A percentile compares a stretch with the other conserved stretches of the same genome.
phyloP scores from a whole-genome alignment of 108 stramenopile genomes.

The Cyclotella atomus region DNA sequence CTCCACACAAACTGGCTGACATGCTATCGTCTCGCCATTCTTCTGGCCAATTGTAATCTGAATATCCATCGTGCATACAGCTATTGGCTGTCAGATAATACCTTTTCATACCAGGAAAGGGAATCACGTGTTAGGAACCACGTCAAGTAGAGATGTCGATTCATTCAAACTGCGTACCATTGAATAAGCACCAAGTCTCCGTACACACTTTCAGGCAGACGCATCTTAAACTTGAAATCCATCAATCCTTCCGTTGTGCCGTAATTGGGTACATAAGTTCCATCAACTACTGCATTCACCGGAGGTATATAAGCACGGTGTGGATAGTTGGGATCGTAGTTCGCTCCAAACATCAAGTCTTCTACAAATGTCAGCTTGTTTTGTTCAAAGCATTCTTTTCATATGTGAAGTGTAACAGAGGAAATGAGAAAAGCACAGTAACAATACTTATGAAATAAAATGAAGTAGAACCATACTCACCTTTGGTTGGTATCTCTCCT shows the following conservation, averaged over 20 bases:
- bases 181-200: conserved; percentile 73
- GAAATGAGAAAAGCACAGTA: not conserved
- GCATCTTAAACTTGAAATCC: conserved; percentile 46
- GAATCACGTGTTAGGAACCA: no score
- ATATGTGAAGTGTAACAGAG: not conserved
- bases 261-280: conserved; percentile 27
- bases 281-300: not conserved
- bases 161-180: conserved; percentile 55
- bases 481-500: conserved; percentile 51
- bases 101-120: no score
- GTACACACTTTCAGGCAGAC: conserved; percentile 55
- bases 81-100: conserved; percentile 59
- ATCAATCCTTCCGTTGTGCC: conserved; percentile 28
- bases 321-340: conserved; percentile 53
- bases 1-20: conserved; percentile 18
- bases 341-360: conserved; percentile 54
- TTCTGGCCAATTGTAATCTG: conserved; percentile 48
- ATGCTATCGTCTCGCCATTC: conserved; percentile 12
- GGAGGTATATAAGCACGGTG: conserved; percentile 69
- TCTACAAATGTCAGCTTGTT: conserved; percentile 59
- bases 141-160: no score
- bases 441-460: not conserved
- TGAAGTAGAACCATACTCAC: not conserved
- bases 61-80: conserved; percentile 44
- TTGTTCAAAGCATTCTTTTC: conserved; percentile 55